Conservation (phyloP, 306 rosid species). For the Cotoneaster glaucophyllus region DNA sequence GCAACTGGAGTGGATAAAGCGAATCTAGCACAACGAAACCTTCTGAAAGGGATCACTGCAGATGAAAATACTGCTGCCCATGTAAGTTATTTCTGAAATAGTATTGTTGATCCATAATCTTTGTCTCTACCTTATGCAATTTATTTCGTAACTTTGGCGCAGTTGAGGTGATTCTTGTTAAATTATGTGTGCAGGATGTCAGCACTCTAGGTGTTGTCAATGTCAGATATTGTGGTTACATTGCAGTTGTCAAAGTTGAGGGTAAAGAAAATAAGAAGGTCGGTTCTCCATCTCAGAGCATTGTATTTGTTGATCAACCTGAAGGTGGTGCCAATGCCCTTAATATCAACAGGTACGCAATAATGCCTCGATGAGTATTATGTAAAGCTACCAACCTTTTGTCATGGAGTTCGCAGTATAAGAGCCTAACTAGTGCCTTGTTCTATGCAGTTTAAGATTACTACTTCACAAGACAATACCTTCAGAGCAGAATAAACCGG, state of each 20-base stretch:
- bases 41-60: slow-evolving; percentile 92
- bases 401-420: background rate
- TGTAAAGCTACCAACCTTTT: background rate
- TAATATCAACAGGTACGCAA: slow-evolving; percentile 72
- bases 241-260: slow-evolving; percentile 68
- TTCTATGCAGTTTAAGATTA: slow-evolving; percentile 67
- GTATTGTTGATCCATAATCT: slow-evolving; percentile 10
- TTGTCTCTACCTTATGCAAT: background rate
- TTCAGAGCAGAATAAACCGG: slow-evolving; percentile 50
- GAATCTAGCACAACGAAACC: slow-evolving; percentile 67
- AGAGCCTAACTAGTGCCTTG: slow-evolving; percentile 19
- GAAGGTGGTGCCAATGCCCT: slow-evolving; percentile 98
- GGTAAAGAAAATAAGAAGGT: slow-evolving; percentile 38
- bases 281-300: slow-evolving; percentile 40
- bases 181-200: slow-evolving; percentile 60
- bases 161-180: slow-evolving; percentile 17
- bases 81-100: slow-evolving; percentile 45
- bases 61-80: slow-evolving; percentile 98
- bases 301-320: slow-evolving; percentile 70
- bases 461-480: slow-evolving; percentile 63
- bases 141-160: slow-evolving; percentile 2
- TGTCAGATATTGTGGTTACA: slow-evolving; percentile 79
- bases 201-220: slow-evolving; percentile 74
- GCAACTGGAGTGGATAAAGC: slow-evolving; percentile 57
- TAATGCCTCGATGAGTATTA: background rate